phyloP scores from a whole-genome alignment of 805 yeast species.

The Priceomyces fermenticarens region DNA sequence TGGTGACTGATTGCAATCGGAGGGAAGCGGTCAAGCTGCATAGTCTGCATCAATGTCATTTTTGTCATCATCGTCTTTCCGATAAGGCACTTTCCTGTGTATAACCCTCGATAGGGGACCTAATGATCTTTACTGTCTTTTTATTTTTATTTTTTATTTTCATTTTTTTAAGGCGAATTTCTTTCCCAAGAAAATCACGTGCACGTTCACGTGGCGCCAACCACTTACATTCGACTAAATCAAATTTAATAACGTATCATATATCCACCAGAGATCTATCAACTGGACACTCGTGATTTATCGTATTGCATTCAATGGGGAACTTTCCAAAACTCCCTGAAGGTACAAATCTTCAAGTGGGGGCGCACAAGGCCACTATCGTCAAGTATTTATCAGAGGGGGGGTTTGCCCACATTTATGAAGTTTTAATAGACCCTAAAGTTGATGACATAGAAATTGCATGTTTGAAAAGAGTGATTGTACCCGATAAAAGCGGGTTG shows the following conservation, averaged over 20 bases:
- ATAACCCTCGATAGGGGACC: neutral
- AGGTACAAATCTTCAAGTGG: slow-evolving; percentile 40
- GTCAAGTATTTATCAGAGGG: slow-evolving; percentile 46
- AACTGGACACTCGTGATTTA: neutral
- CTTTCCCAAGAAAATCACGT: neutral
- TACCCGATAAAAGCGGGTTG: slow-evolving; percentile 67
- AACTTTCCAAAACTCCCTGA: slow-evolving; percentile 30
- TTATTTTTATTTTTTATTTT: neutral
- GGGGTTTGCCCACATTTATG: slow-evolving; percentile 80
- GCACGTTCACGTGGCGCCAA: too few relatives aligned
- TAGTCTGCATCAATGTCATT: too few relatives aligned
- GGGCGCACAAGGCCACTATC: slow-evolving; percentile 36
- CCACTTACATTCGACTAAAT: too few relatives aligned
- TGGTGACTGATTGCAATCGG: too few relatives aligned
- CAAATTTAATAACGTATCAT: too few relatives aligned
- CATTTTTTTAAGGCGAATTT: neutral
- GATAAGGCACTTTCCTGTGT: too few relatives aligned
- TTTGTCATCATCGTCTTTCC: too few relatives aligned
- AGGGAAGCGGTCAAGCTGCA: too few relatives aligned
- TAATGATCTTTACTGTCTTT: neutral
- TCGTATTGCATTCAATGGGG: slow-evolving; percentile 14
- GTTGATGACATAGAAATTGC: slow-evolving; percentile 49
- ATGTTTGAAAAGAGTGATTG: slow-evolving; percentile 72
- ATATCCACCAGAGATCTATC: neutral
- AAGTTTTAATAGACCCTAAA: slow-evolving; percentile 52